These are phyloP conservation scores for Yamadazyma siamensis DNA, from an alignment of 1,139 yeast species.

Conservation along the genomic window DNA sequence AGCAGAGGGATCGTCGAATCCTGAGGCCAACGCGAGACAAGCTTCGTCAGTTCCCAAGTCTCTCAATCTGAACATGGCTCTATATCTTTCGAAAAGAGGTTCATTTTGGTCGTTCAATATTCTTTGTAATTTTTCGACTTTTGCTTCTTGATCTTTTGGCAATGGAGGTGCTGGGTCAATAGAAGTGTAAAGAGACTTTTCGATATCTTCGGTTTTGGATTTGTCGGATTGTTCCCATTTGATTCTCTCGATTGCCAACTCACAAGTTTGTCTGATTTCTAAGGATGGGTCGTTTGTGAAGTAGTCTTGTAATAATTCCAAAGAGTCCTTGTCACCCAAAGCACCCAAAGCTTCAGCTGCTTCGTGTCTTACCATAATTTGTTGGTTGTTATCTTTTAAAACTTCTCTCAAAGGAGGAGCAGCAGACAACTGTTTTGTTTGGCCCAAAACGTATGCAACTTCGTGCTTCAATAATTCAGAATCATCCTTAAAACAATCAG, in stretches of 20 bases:
- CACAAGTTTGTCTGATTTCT: slow-evolving; percentile 96
- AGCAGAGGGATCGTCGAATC: slow-evolving; percentile 87
- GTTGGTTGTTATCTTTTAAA: slow-evolving; percentile 65
- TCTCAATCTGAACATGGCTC: slow-evolving; percentile 97
- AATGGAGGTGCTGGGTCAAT: slow-evolving; percentile 99
- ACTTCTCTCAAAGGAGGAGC: slow-evolving; percentile 75
- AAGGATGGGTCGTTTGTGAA: slow-evolving; percentile 69
- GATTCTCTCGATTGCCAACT: slow-evolving; percentile 91
- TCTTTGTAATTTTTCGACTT: slow-evolving; percentile 59
- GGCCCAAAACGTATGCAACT: slow-evolving; percentile 98
- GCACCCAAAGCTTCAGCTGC: slow-evolving; percentile 99
- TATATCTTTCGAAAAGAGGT: slow-evolving; percentile 88
- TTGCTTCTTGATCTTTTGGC: slow-evolving; percentile 55
- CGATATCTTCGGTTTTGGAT: slow-evolving; percentile 63
- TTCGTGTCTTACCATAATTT: slow-evolving; percentile 97
- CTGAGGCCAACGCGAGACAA: slow-evolving; percentile 84
- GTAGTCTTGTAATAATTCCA: slow-evolving; percentile 63
- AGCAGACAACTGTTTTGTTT: slow-evolving; percentile 78
- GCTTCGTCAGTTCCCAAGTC: slow-evolving; percentile 94
- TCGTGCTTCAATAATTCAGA: slow-evolving; percentile 97
- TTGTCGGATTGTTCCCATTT: slow-evolving; percentile 81
- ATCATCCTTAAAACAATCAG: slow-evolving; percentile 72
- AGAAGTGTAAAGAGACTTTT: slow-evolving; percentile 74
- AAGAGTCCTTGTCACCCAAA: slow-evolving; percentile 76
- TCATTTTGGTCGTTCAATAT: slow-evolving; percentile 72